Evolutionary conservation across 164 flowering plant genomes (phyloP).

Genomic region (Stephania yunnanensis): DNA sequence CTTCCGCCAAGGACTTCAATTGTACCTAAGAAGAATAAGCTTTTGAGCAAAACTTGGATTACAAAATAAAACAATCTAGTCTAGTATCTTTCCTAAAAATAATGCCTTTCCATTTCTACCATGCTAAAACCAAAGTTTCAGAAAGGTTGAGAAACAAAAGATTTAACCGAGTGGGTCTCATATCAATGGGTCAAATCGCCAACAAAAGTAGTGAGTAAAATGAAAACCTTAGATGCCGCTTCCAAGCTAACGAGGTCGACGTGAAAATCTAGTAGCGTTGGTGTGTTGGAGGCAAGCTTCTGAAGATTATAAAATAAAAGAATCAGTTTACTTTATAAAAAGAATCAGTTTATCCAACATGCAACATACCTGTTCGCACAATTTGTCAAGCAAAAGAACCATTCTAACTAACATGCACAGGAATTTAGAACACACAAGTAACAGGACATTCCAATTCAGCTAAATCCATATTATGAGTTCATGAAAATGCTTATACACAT

Average conservation of each 20-base stretch:
- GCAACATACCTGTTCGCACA: not conserved
- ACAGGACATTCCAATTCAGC: not conserved
- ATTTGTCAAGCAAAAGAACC: not conserved
- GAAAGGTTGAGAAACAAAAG: not conserved
- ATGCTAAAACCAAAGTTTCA: not conserved
- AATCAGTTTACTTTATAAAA: conserved; percentile 6
- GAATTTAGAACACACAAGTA: not conserved
- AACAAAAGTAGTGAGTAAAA: not conserved
- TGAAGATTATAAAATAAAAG: conserved; percentile 18
- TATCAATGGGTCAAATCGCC: conserved; percentile 3
- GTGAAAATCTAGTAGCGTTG: conserved; percentile 61
- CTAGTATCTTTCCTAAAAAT: not conserved
- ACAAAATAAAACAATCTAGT: not conserved
- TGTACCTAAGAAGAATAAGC: conserved; percentile 52
- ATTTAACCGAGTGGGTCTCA: not conserved
- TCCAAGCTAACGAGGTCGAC: conserved; percentile 64
- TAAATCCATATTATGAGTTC: not conserved
- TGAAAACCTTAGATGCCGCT: conserved; percentile 63
- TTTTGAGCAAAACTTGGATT: not conserved
- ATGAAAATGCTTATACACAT: not conserved
- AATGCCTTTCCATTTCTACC: not conserved
- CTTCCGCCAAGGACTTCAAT: conserved; percentile 96
- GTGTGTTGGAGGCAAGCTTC: conserved; percentile 65
- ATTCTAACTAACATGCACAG: not conserved
- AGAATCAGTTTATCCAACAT: not conserved